Evolutionary conservation across 306 rosid species (phyloP).

Genomic region (Styphnolobium japonicum): DNA sequence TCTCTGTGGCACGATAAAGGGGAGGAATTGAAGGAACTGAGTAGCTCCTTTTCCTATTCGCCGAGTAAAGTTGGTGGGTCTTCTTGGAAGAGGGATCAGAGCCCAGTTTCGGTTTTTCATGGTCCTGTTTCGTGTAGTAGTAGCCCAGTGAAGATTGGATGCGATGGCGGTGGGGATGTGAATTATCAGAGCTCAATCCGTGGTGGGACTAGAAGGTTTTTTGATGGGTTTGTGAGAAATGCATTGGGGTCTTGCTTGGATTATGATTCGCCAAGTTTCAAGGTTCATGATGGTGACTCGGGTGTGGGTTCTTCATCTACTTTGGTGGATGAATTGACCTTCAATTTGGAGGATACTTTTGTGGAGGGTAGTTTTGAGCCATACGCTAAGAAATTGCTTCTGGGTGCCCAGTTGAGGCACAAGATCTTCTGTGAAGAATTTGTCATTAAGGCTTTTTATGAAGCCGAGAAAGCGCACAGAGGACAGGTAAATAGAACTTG

Average conservation of each 20-base stretch:
- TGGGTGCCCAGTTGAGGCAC: slow-evolving; percentile 76
- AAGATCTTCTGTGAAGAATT: slow-evolving; percentile 79
- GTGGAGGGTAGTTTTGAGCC: slow-evolving; percentile 59
- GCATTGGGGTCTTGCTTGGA: slow-evolving; percentile 80
- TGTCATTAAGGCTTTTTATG: slow-evolving; percentile 83
- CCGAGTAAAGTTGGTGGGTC: slow-evolving; percentile 57
- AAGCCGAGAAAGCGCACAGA: slow-evolving; percentile 94
- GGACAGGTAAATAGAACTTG: slow-evolving; percentile 68
- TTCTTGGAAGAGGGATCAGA: slow-evolving; percentile 69
- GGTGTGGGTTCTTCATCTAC: slow-evolving; percentile 41
- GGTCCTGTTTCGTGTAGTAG: slow-evolving; percentile 81
- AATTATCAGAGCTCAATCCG: slow-evolving; percentile 36
- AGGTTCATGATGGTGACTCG: slow-evolving; percentile 33
- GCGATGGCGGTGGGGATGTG: slow-evolving; percentile 47
- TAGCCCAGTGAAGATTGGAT: slow-evolving; percentile 39
- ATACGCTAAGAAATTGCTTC: slow-evolving; percentile 73
- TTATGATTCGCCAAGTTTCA: slow-evolving; percentile 52
- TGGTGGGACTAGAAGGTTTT: slow-evolving; percentile 56
- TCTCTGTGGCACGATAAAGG: slow-evolving; percentile 53
- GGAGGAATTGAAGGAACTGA: slow-evolving; percentile 73
- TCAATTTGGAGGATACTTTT: slow-evolving; percentile 66
- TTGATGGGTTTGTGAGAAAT: slow-evolving; percentile 78
- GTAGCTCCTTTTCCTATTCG: slow-evolving; percentile 73
- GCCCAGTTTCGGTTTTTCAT: slow-evolving; percentile 90
- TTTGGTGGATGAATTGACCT: slow-evolving; percentile 75